Evolutionary conservation across 2,329 filamentous ascomycete species (phyloP).

Genomic region (Ilyonectria mors-panacis): DNA sequence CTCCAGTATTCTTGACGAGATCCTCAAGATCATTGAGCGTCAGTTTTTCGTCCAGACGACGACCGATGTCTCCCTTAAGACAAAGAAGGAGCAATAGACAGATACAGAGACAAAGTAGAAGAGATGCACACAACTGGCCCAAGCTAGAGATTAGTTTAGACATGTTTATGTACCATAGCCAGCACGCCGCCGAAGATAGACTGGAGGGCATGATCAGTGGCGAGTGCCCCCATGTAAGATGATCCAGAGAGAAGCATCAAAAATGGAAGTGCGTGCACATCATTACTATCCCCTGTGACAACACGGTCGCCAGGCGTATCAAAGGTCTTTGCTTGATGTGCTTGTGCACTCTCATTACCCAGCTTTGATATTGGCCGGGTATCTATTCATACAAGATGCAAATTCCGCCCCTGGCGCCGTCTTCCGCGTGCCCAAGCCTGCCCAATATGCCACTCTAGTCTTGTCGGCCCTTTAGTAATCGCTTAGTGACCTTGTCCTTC

Average conservation of each 20-base stretch:
- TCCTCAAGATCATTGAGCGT: slow-evolving; percentile 84
- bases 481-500: slow-evolving; percentile 99
- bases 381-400: slow-evolving; percentile 56
- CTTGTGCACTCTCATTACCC: slow-evolving; percentile 48
- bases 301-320: background rate
- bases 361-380: slow-evolving; percentile 45
- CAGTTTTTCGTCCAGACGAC: slow-evolving; percentile 72
- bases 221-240: slow-evolving; percentile 15
- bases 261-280: slow-evolving; percentile 12
- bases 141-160: slow-evolving; percentile 49
- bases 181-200: slow-evolving; percentile 19
- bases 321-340: slow-evolving; percentile 31
- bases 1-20: slow-evolving; percentile 82
- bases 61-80: slow-evolving; percentile 55
- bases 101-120: slow-evolving; percentile 35
- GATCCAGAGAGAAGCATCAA: slow-evolving; percentile 25
- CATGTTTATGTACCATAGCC: slow-evolving; percentile 48
- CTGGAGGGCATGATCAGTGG: slow-evolving; percentile 15
- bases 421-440: slow-evolving; percentile 35
- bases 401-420: slow-evolving; percentile 36
- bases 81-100: slow-evolving; percentile 69
- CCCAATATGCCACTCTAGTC: slow-evolving; percentile 70
- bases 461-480: slow-evolving; percentile 97
- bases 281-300: slow-evolving; percentile 5
- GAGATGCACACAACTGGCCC: slow-evolving; percentile 34